phyloP scores from a whole-genome alignment of 768 basidiomycete species.

The Dendrothele bispora region DNA sequence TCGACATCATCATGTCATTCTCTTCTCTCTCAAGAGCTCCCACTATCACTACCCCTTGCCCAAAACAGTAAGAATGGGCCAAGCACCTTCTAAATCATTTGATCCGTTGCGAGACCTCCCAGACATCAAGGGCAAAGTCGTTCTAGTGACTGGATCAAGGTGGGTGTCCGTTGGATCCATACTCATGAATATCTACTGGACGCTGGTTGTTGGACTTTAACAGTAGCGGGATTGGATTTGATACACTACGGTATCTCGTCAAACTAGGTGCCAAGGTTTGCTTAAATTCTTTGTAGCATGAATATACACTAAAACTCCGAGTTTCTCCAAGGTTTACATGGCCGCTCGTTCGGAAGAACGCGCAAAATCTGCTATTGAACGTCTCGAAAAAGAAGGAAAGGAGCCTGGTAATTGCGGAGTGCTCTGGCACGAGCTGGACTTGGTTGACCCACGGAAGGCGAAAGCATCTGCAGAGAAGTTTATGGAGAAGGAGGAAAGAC shows the following conservation, averaged over 20 bases:
- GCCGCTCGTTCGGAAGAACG: background rate
- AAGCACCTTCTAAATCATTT: conserved; percentile 14
- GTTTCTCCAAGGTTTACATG: background rate
- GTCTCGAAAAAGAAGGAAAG: background rate
- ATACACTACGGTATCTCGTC: background rate
- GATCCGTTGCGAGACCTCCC: conserved; percentile 25
- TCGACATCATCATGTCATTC: too few relatives aligned
- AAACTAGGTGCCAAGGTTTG: background rate
- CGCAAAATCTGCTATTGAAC: background rate
- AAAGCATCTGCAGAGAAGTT: background rate
- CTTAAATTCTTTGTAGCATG: background rate
- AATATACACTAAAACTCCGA: too few relatives aligned
- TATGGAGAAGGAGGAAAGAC: background rate
- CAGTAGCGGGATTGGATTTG: background rate
- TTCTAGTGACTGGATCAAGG: conserved; percentile 2
- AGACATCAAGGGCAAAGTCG: background rate
- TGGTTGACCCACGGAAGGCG: background rate
- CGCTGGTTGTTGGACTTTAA: background rate
- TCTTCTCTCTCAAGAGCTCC: too few relatives aligned
- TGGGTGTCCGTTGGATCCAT: background rate
- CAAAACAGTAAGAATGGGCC: background rate
- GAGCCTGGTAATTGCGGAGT: background rate
- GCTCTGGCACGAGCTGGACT: background rate
- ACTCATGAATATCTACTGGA: background rate
- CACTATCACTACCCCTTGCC: too few relatives aligned